These are phyloP conservation scores for Mycena floridula DNA, from an alignment of 768 basidiomycete species.

Conservation along the genomic window DNA sequence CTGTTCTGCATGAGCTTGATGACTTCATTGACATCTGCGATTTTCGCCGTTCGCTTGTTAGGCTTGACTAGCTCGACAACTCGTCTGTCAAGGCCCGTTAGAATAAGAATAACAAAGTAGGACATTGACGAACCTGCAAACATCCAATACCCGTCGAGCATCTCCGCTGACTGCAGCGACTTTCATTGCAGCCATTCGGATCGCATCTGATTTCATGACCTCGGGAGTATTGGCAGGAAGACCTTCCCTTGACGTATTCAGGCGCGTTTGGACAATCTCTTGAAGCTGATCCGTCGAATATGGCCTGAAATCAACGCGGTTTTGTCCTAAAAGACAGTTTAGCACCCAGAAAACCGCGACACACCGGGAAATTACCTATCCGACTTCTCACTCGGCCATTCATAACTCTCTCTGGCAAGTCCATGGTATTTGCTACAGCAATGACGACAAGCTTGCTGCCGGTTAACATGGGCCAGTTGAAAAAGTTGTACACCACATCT, in stretches of 20 bases:
- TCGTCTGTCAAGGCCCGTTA: slow-evolving; percentile 39
- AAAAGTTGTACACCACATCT: slow-evolving; percentile 98
- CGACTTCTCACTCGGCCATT: slow-evolving; percentile 88
- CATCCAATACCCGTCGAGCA: slow-evolving; percentile 87
- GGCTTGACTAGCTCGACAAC: slow-evolving; percentile 74
- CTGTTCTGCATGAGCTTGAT: slow-evolving; percentile 86
- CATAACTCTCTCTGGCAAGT: slow-evolving; percentile 92
- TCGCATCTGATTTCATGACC: slow-evolving; percentile 62
- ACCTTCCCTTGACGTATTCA: slow-evolving; percentile 53
- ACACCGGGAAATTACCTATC: slow-evolving; percentile 45
- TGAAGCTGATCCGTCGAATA: slow-evolving; percentile 76
- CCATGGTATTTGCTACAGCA: slow-evolving; percentile 98
- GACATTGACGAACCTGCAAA: slow-evolving; percentile 61
- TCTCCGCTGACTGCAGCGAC: slow-evolving; percentile 82
- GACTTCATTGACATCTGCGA: slow-evolving; percentile 71
- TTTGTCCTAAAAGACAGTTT: background rate
- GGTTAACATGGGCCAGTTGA: slow-evolving; percentile 95
- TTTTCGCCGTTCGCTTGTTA: slow-evolving; percentile 45
- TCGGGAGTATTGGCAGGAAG: slow-evolving; percentile 36
- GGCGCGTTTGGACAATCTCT: slow-evolving; percentile 80
- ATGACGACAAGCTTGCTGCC: slow-evolving; percentile 90
- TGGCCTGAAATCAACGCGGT: slow-evolving; percentile 85
- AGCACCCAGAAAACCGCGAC: background rate
- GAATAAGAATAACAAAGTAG: background rate
- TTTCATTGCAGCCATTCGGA: slow-evolving; percentile 77